These are phyloP conservation scores for Fragaria nilgerrensis DNA, from an alignment of 306 rosid species.

Conservation along the genomic window DNA sequence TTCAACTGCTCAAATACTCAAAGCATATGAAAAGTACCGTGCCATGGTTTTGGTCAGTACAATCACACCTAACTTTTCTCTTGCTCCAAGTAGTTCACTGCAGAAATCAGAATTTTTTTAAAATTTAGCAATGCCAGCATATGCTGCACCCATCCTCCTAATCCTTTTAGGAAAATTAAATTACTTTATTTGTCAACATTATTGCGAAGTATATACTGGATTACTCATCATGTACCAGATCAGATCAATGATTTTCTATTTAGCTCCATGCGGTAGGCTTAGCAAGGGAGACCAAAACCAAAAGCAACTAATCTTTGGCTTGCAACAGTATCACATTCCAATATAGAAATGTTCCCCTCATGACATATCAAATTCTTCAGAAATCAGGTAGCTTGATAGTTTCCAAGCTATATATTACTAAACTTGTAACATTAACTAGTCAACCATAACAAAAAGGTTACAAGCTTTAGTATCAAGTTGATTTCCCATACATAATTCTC, in stretches of 20 bases:
- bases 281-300: background rate
- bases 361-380: background rate
- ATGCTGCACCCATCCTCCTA: no score
- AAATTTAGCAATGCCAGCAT: no score
- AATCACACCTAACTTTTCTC: no score
- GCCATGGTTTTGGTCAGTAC: no score
- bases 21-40: no score
- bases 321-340: background rate
- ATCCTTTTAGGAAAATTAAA: background rate
- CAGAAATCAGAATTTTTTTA: no score
- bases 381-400: background rate
- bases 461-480: constrained; percentile 3
- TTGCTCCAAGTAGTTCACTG: no score
- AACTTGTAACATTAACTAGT: background rate
- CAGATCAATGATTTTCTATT: background rate
- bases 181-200: background rate
- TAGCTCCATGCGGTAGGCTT: background rate
- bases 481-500: background rate
- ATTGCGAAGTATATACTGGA: background rate
- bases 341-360: background rate
- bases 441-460: background rate
- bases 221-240: background rate
- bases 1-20: no score
- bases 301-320: background rate
- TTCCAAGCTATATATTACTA: background rate